A percentile compares a stretch with the other conserved stretches of the same genome.
Evolutionary conservation across 805 yeast genomes (phyloP).

Genomic region (Kregervanrija fluxuum): DNA sequence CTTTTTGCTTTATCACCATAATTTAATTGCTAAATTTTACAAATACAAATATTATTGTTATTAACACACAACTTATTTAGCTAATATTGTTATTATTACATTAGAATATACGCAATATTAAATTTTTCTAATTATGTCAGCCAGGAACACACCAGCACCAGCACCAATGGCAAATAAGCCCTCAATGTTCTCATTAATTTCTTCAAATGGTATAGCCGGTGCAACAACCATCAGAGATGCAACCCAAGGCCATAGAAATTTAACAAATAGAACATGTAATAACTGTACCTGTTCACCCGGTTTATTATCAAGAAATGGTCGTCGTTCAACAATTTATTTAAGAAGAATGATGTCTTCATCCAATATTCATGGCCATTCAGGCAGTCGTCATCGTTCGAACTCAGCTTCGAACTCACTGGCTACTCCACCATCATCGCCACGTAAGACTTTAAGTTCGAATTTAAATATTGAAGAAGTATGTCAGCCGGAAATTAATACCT

Average conservation of each 20-base stretch:
- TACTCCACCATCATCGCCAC: constrained; percentile 7
- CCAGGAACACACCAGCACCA: background rate
- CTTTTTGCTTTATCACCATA: background rate
- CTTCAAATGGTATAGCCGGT: constrained; percentile 25
- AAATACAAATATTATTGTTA: too few relatives aligned
- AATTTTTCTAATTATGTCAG: too few relatives aligned
- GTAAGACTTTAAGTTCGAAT: background rate
- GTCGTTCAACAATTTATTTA: constrained; percentile 44
- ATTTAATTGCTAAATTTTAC: background rate
- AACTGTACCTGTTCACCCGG: constrained; percentile 87
- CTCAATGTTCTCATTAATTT: constrained; percentile 35
- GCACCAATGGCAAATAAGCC: constrained; percentile 21
- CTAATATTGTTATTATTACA: too few relatives aligned
- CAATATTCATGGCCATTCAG: background rate
- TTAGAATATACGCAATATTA: too few relatives aligned
- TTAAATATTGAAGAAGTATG: constrained; percentile 20
- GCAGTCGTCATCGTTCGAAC: constrained; percentile 2
- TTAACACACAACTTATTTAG: too few relatives aligned
- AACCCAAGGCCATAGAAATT: constrained; percentile 15
- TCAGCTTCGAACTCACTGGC: background rate
- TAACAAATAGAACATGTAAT: constrained; percentile 44
- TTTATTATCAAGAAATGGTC: constrained; percentile 56
- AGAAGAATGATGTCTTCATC: constrained; percentile 22
- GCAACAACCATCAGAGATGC: constrained; percentile 25
- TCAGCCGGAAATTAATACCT: constrained; percentile 38